These are phyloP conservation scores for Rhododendron ferrugineum DNA, from an alignment of 148 eudicot species.

Conservation along the genomic window DNA sequence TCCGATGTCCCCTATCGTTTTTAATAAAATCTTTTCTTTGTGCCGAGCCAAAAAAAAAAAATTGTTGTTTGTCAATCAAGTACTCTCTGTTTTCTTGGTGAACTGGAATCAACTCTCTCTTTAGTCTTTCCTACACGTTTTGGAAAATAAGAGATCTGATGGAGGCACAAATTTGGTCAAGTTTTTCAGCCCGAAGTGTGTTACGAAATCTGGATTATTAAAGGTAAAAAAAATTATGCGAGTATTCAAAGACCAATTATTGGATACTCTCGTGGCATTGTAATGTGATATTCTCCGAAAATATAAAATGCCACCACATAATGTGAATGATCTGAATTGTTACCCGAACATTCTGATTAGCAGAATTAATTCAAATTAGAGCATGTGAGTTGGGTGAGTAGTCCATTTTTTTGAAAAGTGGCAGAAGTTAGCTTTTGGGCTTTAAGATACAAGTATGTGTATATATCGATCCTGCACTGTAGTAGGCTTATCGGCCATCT, in stretches of 20 bases:
- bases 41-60: no score
- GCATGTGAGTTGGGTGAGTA: background rate
- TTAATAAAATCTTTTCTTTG: no score
- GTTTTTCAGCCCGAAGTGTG: background rate
- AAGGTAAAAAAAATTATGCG: background rate
- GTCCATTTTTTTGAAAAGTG: background rate
- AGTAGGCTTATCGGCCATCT: no score
- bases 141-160: background rate
- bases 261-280: no score
- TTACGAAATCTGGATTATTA: background rate
- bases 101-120: background rate
- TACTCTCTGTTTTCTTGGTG: background rate
- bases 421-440: background rate
- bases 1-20: no score
- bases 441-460: background rate
- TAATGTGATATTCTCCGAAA: no score
- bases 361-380: background rate
- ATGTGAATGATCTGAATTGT: no score
- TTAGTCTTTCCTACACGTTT: background rate
- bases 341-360: background rate
- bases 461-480: no score
- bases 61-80: no score
- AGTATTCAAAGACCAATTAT: background rate
- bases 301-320: no score
- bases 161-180: background rate